phyloP scores from a whole-genome alignment of 148 eudicot species.

The Selenicereus undatus region DNA sequence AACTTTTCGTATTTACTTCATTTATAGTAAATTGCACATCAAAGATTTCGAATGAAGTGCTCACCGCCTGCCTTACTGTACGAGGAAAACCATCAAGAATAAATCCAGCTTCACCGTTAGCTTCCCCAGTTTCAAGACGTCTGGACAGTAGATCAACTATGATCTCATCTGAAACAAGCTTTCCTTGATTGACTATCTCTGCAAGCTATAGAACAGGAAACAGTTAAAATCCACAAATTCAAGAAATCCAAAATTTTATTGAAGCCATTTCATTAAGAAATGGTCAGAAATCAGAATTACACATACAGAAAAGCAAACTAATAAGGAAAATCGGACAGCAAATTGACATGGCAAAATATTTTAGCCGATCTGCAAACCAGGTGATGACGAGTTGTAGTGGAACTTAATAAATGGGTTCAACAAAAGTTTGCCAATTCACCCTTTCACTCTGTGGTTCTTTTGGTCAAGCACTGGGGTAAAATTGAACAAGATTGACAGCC shows the following conservation, averaged over 20 bases:
- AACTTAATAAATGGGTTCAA: not conserved
- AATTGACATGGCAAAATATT: not conserved
- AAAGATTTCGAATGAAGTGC: slow-evolving; percentile 22
- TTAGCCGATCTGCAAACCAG: not conserved
- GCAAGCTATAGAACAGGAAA: slow-evolving; percentile 52
- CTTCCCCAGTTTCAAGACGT: slow-evolving; percentile 74
- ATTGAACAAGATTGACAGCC: not conserved
- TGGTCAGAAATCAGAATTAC: not conserved
- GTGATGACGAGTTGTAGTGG: not conserved
- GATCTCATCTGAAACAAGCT: slow-evolving; percentile 76
- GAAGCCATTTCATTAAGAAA: not conserved
- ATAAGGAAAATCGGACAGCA: not conserved
- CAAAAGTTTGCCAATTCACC: not conserved
- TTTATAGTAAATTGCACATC: not conserved
- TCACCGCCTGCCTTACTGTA: slow-evolving; percentile 88
- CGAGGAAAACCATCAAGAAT: slow-evolving; percentile 96
- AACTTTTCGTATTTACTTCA: slow-evolving; percentile 1
- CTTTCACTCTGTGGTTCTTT: not conserved
- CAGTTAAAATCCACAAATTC: slow-evolving; percentile 10
- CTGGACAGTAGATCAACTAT: slow-evolving; percentile 69
- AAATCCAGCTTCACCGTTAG: slow-evolving; percentile 81
- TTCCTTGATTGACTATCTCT: slow-evolving; percentile 76
- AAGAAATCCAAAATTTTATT: not conserved
- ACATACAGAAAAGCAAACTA: not conserved
- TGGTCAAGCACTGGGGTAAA: not conserved